Evolutionary conservation across 2,329 filamentous ascomycete species (phyloP).

Genomic region (Aspergillus pseudoviridinutans): DNA sequence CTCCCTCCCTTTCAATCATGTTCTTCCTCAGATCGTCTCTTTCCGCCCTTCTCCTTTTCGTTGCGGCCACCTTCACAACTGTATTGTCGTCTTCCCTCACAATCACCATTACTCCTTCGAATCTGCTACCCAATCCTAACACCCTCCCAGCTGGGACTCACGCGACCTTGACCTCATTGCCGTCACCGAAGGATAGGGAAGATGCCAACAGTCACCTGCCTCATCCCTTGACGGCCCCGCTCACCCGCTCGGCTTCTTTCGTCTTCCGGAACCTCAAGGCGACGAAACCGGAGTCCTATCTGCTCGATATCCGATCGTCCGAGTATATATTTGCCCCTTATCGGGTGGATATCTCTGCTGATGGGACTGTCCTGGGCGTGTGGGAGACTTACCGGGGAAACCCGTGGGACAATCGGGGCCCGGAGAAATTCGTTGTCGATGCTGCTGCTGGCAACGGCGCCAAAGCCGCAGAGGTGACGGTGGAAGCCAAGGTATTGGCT

Average conservation of each 20-base stretch:
- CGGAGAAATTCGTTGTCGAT: constrained; percentile 41
- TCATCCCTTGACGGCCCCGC: constrained; percentile 59
- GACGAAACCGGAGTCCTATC: constrained; percentile 55
- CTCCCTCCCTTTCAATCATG: constrained; percentile 10
- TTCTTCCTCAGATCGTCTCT: constrained; percentile 6
- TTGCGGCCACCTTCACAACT: constrained; percentile 16
- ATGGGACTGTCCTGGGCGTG: constrained; percentile 53
- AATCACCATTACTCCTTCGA: constrained; percentile 40
- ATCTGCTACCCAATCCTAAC: constrained; percentile 42
- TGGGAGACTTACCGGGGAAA: constrained; percentile 89
- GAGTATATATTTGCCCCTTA: constrained; percentile 74
- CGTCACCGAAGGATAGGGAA: constrained; percentile 26
- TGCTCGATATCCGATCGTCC: constrained; percentile 73
- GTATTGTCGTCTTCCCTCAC: constrained; percentile 28
- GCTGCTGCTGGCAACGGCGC: constrained; percentile 15
- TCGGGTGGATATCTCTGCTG: constrained; percentile 62
- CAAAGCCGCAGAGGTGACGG: constrained; percentile 40
- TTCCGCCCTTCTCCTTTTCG: constrained; percentile 12
- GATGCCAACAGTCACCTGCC: constrained; percentile 24
- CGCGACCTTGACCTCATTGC: constrained; percentile 47
- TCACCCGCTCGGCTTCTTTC: constrained; percentile 68
- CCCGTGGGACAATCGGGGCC: constrained; percentile 80
- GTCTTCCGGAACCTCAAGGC: constrained; percentile 64
- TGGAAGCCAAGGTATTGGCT: constrained; percentile 61
- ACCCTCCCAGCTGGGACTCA: constrained; percentile 45